Evolutionary conservation across 2,329 filamentous ascomycete genomes (phyloP), one percentile per base, ranked within the genome.

Genomic region (Paramyrothecium sp.): DNA sequence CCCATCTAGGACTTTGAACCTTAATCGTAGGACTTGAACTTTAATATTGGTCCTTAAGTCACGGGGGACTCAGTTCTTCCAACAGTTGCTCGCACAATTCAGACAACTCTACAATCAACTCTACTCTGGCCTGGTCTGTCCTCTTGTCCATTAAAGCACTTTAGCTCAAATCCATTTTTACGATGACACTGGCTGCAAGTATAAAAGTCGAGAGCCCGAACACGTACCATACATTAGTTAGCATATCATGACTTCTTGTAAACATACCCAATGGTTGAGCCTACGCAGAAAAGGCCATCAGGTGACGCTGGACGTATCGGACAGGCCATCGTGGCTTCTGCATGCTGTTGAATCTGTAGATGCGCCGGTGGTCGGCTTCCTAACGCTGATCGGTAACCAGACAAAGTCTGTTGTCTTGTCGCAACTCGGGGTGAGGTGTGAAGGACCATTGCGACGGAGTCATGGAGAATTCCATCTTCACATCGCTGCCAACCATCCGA

Each of bases 231-330:
- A 38, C 33, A 56, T n/a, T 38, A 16, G 10, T 38, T 16, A 16
- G 10, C 33, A 38, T 38, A 55, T 38, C 20, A 57, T 57, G 55
- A 54, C 21, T 19, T 19, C 21, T 21, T 57, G 55, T 51, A 54
- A 57, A 33, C 55, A 57, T 51, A 47, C 55, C 23, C 22, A 21
- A 21, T 57, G 51, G 55, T 19, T 57, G 22, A 53, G 51, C 11
- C 41, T 56, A 12, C 41, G 41, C 50, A 54, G 34, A 19, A 54
- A 54, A 50, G 51, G 34, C 44, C n/a, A 20, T 17, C 19, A 54
- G 16, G 44, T 51, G 26, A 38, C 19, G 11, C 51, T 57, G 19
- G 51, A 57, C 30, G 44, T 30, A 38, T 57, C 55, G n/a, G 55
- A 57, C 33, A 51, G 51, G 17, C 55, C 51, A 54, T 26, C 13